Evolutionary conservation across 2,329 filamentous ascomycete species (phyloP), one percentile per base, ranked within the genome.

Genomic region (Hymenoscyphus salicellus): DNA sequence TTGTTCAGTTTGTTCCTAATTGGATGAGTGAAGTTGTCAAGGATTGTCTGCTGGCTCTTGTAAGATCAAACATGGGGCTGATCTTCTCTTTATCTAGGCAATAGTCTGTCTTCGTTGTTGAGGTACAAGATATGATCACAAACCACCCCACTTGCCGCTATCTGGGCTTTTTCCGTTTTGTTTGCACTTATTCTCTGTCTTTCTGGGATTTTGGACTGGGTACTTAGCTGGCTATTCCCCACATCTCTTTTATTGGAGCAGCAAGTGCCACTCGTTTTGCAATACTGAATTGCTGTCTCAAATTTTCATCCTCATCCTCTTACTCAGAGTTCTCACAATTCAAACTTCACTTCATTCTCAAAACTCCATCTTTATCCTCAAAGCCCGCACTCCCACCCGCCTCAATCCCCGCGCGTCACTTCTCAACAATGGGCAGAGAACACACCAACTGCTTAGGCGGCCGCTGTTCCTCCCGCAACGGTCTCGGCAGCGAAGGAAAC

Each of bases 41-140:
- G 16, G 49, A 46, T 43, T 59, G 20, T 60, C 59, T 64, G 55
- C 49, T 46, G 49, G 58, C 32, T 46, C n/a, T 55, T 49, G 60
- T 33, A 56, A 56, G 28, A 56, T 28, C 55, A 56, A 56, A 56
- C 55, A 33, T 6, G 11, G 46, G 46, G 46, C 26, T 26, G 46
- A 52, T 52, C 46, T 32, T 62, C 49, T 28, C 60, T 55, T 28
- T 28, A 33, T 55, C 23, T 38, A 55, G 30, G 32, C 49, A 20
- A 30, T 30, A 30, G 28, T 41, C 46, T 60, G 33, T 26, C 36
- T 32, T 56, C 36, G 59, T 52, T 52, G 55, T 56, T 32, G 26
- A 33, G 17, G 55, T 56, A 56, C 55, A 56, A 33, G 55, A 56
- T 56, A 11, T 56, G 28, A 26, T 56, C 28, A 56, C 55, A 33